These are phyloP conservation scores for Daedalea quercina DNA, from an alignment of 768 basidiomycete genomes.

Conservation along the genomic window DNA sequence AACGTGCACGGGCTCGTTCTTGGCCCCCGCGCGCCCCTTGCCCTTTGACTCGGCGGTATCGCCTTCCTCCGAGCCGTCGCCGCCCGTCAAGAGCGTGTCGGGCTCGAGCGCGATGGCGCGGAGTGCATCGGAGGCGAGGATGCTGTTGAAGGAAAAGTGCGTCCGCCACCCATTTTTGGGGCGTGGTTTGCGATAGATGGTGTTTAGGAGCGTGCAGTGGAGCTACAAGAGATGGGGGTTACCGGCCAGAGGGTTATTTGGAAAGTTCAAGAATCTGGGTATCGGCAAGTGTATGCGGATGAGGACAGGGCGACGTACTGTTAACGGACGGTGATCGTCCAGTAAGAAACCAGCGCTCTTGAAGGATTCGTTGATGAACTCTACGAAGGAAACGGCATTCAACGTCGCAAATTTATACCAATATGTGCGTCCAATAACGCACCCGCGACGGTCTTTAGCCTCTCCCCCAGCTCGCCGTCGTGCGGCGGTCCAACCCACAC, in stretches of 20 bases:
- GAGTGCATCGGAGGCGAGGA: slow-evolving; percentile 26
- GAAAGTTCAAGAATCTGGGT: no score
- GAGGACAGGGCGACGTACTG: slow-evolving; percentile 18
- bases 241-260: no score
- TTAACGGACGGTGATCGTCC: slow-evolving; percentile 27
- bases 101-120: slow-evolving; percentile 7
- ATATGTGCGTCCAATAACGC: slow-evolving; percentile 4
- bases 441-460: slow-evolving; percentile 31
- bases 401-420: background rate
- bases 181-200: slow-evolving; percentile 25
- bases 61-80: background rate
- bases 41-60: background rate
- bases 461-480: slow-evolving; percentile 24
- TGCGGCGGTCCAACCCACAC: slow-evolving; percentile 46
- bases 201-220: slow-evolving; percentile 33
- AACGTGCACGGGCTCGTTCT: slow-evolving; percentile 25
- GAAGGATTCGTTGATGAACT: slow-evolving; percentile 25
- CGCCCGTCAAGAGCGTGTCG: no score
- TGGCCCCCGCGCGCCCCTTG: background rate
- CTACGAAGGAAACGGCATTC: slow-evolving; percentile 11
- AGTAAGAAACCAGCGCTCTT: slow-evolving; percentile 24
- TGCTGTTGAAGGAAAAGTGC: slow-evolving; percentile 35
- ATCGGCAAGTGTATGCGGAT: no score
- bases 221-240: slow-evolving; percentile 23
- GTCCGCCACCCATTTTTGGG: slow-evolving; percentile 23